Evolutionary conservation across 306 rosid species (phyloP).

Genomic region (Astragalus membranaceus): DNA sequence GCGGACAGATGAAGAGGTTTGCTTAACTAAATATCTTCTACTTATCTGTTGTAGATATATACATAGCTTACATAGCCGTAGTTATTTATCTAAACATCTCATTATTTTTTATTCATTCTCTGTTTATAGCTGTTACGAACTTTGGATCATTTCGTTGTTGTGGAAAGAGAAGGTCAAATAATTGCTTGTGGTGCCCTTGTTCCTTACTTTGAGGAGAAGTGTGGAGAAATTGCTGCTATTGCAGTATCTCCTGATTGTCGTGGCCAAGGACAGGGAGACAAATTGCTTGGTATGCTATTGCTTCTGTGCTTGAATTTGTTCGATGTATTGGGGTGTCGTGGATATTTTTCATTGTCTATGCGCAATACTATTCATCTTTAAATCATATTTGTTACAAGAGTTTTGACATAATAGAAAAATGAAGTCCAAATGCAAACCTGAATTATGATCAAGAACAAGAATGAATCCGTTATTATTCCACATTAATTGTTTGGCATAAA

Average conservation of each 20-base stretch:
- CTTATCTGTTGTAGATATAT: not conserved
- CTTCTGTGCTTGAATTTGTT: slow-evolving; percentile 12
- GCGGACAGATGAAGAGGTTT: slow-evolving; percentile 81
- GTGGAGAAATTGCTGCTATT: slow-evolving; percentile 92
- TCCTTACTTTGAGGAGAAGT: slow-evolving; percentile 70
- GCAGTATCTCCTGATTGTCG: slow-evolving; percentile 94
- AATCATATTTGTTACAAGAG: not conserved
- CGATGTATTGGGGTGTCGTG: not conserved
- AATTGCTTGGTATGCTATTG: slow-evolving; percentile 76
- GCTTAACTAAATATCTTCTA: not conserved
- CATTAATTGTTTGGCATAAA: not conserved
- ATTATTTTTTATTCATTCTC: slow-evolving; percentile 9
- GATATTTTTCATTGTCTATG: not conserved
- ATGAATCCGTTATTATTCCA: not conserved
- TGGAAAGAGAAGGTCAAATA: slow-evolving; percentile 97
- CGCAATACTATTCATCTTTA: not conserved
- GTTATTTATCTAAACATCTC: slow-evolving; percentile 4
- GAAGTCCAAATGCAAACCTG: not conserved
- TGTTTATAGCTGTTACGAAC: slow-evolving; percentile 51
- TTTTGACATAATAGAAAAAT: not conserved
- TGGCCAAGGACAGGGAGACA: slow-evolving; percentile 95
- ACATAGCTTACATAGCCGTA: not conserved
- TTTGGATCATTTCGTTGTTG: slow-evolving; percentile 55
- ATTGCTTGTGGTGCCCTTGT: slow-evolving; percentile 90
- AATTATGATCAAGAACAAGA: not conserved